A percentile compares a stretch with the other conserved stretches of the same genome.
Conservation (phyloP, 345 rosid genomes). For the Eucalyptus fibrosa region DNA sequence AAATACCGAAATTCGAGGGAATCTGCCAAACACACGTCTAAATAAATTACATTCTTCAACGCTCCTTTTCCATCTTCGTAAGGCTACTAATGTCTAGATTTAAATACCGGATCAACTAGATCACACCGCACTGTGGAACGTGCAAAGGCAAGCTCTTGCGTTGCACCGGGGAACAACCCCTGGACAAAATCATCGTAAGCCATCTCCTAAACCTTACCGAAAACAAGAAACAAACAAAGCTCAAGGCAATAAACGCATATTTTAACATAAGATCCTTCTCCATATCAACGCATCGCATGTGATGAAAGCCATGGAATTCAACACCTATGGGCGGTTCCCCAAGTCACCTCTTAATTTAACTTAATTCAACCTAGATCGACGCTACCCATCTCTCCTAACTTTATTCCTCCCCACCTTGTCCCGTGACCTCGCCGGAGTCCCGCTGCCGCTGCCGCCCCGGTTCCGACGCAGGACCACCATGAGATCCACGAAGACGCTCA, state of each 20-base stretch:
- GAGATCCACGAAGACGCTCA: slow-evolving; percentile 74
- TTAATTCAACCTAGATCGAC: neutral
- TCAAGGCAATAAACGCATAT: neutral
- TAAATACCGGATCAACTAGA: neutral
- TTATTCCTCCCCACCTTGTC: neutral
- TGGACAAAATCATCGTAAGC: neutral
- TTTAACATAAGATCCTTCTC: neutral
- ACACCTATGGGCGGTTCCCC: neutral
- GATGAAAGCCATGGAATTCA: neutral
- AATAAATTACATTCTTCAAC: neutral
- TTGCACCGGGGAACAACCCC: slow-evolving; percentile 11
- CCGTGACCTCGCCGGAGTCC: neutral
- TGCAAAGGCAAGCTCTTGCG: neutral
- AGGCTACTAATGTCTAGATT: neutral
- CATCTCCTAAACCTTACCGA: slow-evolving; percentile 1
- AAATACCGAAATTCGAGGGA: neutral
- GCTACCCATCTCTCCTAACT: neutral
- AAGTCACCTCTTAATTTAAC: neutral
- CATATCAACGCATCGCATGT: neutral
- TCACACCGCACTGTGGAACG: neutral
- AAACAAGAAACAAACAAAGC: neutral
- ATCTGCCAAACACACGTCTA: neutral
- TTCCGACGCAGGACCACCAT: slow-evolving; percentile 16
- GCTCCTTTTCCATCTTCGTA: neutral
- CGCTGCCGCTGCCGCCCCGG: neutral